Conservation (phyloP, 176 grass and related monocot species). For the Bothriochloa decipiens region DNA sequence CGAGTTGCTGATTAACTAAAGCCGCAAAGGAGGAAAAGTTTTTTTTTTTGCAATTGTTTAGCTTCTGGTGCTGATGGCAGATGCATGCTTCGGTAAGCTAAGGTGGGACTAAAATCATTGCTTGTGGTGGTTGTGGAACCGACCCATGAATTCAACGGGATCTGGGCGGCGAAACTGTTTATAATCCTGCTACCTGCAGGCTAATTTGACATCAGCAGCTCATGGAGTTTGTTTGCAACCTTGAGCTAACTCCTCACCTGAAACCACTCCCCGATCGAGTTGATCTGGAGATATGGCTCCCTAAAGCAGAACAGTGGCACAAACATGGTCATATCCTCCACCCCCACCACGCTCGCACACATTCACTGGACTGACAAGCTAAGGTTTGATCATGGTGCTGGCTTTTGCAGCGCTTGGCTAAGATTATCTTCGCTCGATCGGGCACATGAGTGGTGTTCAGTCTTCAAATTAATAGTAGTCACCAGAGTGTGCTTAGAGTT, state of each 20-base stretch:
- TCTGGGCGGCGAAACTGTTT: not conserved
- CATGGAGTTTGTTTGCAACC: not conserved
- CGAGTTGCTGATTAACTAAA: constrained; percentile 30
- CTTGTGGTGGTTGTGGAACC: constrained; percentile 32
- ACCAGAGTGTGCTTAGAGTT: not conserved
- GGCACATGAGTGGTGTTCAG: no score
- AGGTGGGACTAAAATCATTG: constrained; percentile 16
- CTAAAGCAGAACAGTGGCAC: no score
- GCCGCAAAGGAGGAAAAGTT: constrained; percentile 17
- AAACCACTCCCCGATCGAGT: no score
- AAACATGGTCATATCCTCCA: no score
- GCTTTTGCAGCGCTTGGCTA: no score
- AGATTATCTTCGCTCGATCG: no score
- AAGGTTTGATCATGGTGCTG: no score
- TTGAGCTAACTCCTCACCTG: not conserved
- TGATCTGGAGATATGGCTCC: no score
- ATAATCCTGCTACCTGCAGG: not conserved
- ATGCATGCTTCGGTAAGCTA: constrained; percentile 21
- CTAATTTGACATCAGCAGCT: not conserved
- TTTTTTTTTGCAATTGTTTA: constrained; percentile 2
- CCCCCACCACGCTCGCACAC: no score
- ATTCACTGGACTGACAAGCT: no score
- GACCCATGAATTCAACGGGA: constrained; percentile 24
- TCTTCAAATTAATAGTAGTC: no score
- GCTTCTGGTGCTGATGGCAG: constrained; percentile 1